Evolutionary conservation across 1,284 basidiomycete genomes (phyloP), one percentile per base, ranked within the genome.

Genomic region (Coniophora puteana): DNA sequence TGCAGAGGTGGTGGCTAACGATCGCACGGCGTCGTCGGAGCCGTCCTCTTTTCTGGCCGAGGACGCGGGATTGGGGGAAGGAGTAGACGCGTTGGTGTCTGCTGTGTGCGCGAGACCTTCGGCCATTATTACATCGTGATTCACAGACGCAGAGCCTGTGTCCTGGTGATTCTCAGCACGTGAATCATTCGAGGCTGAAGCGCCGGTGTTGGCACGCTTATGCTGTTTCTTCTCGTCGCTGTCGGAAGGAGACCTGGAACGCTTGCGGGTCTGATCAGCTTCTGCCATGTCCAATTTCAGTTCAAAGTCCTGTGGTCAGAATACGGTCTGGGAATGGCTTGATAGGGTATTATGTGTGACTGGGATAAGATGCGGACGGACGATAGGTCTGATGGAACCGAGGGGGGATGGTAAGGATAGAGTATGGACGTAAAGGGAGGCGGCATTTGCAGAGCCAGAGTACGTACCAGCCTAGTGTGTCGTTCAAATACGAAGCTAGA

Each of bases 191-290:
- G 78, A 65, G 47, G 71, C 64, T 47, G 73, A 61, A 58, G 71
- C 70, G 69, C 83, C 87, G 50, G 83, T 89, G 60, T 90, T 89
- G 63, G 82, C 74, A 63, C 87, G 82, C 70, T 90, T 90, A 65
- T 83, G 71, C 50, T 77, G 74, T 68, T 88, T 86, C 55, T 80
- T 80, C 56, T 82, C 72, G 56, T 88, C 87, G 61, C 69, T 76
- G 68, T 89, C 86, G 55, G 86, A 89, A 44, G 86, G 82, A 43
- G 87, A 89, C 61, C 86, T 84, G 52, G 88, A 90, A 55, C 88
- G 80, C 67, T 90, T 89, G 66, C 87, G 82, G 61, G 71, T 86
- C 51, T 74, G 72, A 68, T 89, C 86, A 71, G 76, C 73, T 72
- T 83, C 84, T 83, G 81, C 78, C 81, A 85, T 86, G 63, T 73